phyloP scores from a whole-genome alignment of 257 asterid species.

The Prunella vulgaris region DNA sequence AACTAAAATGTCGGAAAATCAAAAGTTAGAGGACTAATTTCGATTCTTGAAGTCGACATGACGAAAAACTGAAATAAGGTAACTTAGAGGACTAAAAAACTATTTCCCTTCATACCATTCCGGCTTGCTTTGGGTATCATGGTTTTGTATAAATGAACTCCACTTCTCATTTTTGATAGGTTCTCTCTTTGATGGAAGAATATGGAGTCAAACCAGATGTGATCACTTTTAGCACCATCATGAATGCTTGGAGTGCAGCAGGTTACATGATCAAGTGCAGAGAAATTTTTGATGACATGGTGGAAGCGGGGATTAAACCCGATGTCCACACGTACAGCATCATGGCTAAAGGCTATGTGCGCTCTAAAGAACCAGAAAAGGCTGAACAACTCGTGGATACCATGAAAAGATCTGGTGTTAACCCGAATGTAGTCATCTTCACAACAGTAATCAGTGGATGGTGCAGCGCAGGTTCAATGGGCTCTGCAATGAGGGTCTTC shows the following conservation, averaged over 20 bases:
- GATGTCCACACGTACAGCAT: slow-evolving; percentile 58
- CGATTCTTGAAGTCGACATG: no score
- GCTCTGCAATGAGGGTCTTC: slow-evolving; percentile 44
- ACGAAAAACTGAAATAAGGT: no score
- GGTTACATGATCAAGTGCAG: slow-evolving; percentile 62
- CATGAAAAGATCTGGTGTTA: slow-evolving; percentile 38
- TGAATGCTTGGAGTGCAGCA: slow-evolving; percentile 69
- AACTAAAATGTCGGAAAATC: no score
- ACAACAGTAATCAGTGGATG: slow-evolving; percentile 68
- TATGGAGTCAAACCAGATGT: slow-evolving; percentile 59
- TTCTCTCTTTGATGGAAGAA: slow-evolving; percentile 56
- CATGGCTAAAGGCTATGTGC: slow-evolving; percentile 64
- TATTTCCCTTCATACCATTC: neutral
- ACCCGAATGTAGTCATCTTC: slow-evolving; percentile 57
- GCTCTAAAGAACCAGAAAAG: slow-evolving; percentile 55
- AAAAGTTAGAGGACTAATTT: no score
- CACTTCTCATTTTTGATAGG: slow-evolving; percentile 29
- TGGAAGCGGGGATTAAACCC: slow-evolving; percentile 52
- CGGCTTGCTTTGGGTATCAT: neutral
- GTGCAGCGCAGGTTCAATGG: slow-evolving; percentile 49
- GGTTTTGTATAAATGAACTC: neutral
- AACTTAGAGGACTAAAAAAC: no score
- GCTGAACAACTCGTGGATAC: slow-evolving; percentile 53
- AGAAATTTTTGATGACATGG: slow-evolving; percentile 63
- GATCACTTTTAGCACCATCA: slow-evolving; percentile 63